phyloP scores from a whole-genome alignment of 345 rosid genomes.

The Fremontodendron californicum region DNA sequence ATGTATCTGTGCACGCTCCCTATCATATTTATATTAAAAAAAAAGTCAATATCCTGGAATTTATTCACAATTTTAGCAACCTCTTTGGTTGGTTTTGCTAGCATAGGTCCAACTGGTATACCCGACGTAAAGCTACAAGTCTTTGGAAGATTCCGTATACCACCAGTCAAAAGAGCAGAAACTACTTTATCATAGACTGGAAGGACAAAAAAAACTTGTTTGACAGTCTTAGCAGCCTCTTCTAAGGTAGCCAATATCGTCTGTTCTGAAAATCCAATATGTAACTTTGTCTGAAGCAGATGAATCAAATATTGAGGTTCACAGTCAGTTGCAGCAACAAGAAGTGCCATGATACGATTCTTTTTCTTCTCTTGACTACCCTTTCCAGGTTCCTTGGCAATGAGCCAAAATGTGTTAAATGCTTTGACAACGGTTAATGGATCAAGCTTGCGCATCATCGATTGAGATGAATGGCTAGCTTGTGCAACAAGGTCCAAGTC shows the following conservation, averaged over 20 bases:
- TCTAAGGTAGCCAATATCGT: constrained; percentile 88
- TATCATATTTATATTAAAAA: constrained; percentile 96
- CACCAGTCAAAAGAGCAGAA: too few species aligned
- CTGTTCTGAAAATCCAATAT: constrained; percentile 72
- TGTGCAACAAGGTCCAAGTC: constrained; percentile 92
- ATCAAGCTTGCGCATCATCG: constrained; percentile 82
- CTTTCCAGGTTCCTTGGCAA: constrained; percentile 96
- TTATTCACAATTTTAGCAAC: too few species aligned
- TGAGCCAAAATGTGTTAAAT: constrained; percentile 59
- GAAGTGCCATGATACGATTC: too few species aligned
- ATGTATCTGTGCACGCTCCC: constrained; percentile 98
- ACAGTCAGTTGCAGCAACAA: too few species aligned
- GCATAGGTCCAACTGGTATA: too few species aligned
- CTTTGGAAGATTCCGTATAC: too few species aligned
- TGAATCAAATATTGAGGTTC: too few species aligned
- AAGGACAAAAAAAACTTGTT: constrained; percentile 76
- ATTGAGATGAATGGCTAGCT: too few species aligned
- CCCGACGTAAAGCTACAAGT: too few species aligned
- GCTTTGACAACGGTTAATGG: constrained; percentile 72
- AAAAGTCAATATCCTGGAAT: too few species aligned
- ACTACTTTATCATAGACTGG: too few species aligned
- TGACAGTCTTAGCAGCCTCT: constrained; percentile 83
- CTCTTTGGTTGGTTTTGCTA: too few species aligned
- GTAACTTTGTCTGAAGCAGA: constrained; percentile 61
- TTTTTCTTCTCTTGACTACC: constrained; percentile 87